Evolutionary conservation across 306 rosid genomes (phyloP), one percentile per base, ranked within the genome.

Genomic region (Quercus ilex): DNA sequence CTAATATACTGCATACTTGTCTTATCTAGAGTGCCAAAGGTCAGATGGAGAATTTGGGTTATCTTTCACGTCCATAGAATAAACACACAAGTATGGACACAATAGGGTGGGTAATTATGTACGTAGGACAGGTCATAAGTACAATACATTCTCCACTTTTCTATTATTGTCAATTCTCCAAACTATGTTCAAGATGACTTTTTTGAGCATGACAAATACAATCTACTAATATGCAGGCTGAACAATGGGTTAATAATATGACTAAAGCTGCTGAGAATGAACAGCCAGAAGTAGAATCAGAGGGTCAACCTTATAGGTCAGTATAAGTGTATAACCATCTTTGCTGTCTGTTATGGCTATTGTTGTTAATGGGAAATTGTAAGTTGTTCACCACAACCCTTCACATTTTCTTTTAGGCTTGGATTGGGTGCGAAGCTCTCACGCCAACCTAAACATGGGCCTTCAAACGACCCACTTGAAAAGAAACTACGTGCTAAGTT

Each of bases 391-490:
- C 14, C 68, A 57, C 31, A 75, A 68, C 21, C 58, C 28, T 41
- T 13, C 26, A 23, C 63, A 43, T 13, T 31, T 28, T 81, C 74
- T 25, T 85, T 56, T 53, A 92, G 99, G 89, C 99, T 90, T 81
- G 98, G 97, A 43, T 86, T 94, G 56, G 99, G 99, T 65, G 97
- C 97, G 57, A 91, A 82, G 84, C 82, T 91, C 79, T 25, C 88
- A 20, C 88, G 92, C 38, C 85, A 88, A 21, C 60, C 87, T 69
- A 90, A 85, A 49, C 59, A 76, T 60, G 89, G 80, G 70, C 95
- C 87, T 12, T 85, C 89, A 21, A 74, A 90, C 79, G 91, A 91
- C 69, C 95, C 99, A 7, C 81, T 91, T n/a, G 97, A 88, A 69
- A 82, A 86, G 71, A 92, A 85, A 85, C 75, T 94, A 80, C 52